Base-by-base conservation (phyloP, 257 asterid species). In the Rehmannia glutinosa region DNA sequence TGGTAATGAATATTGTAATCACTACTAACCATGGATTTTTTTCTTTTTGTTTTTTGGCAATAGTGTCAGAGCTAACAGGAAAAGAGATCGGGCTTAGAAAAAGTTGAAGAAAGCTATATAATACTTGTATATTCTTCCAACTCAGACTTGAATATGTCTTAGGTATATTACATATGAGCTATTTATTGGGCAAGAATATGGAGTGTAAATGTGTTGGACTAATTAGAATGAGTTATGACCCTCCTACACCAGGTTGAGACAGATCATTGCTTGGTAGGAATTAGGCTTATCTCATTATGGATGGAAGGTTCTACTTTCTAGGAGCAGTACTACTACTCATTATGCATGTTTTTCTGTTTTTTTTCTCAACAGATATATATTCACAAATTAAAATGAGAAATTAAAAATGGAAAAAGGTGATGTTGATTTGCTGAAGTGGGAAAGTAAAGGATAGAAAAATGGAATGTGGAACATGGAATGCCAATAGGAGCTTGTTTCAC, bases 291-390 rank as follows among this genome's bases (percentile, higher is more conserved):
- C 79, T 78, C 78, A 82, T 67, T 60, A 36, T 28, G 41, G 55
- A 65, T 65, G 69, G 90, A 86, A 82, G 73, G 36, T 80, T 86
- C 87, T 82, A n/a, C n/a, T n/a, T n/a, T n/a, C n/a, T n/a, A n/a
- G n/a, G n/a, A n/a, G n/a, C n/a, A 66, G 88, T 74, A 64, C 58
- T 42, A 19, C 39, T 17, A 13, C 0, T 9, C n/a, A 41, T 41
- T 8, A 20, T 9, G 20, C 8, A 4, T 13, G 23, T 7, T 20
- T 39, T 41, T 11, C 16, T 27, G 6, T 45, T 21, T 17, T 27
- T 6, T 27, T 0, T n/a, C 12, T 6, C 43, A 58, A 32, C 15
- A 62, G 73, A 57, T 56, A 73, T 68, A 39, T 41, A 30, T 3
- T 11, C 35, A 43, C 3, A 3, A 8, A 13, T 8, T 2, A 3